Conservation (phyloP, 179 eudicot genomes). For the Camellia oleifera region DNA sequence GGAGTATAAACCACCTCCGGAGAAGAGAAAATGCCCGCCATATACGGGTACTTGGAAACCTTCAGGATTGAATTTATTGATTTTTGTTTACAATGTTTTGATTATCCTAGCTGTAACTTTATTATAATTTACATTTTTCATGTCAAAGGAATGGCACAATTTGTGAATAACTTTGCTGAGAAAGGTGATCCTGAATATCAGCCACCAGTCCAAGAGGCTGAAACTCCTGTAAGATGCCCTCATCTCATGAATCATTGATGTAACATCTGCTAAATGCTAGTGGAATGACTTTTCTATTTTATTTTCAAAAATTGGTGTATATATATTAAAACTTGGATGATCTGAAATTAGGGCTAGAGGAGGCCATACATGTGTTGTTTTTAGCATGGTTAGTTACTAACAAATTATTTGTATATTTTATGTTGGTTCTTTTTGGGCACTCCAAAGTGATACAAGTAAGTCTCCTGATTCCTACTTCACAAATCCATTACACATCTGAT, state of each 20-base stretch:
- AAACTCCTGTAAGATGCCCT: slow-evolving; percentile 63
- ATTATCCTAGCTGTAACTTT: neutral
- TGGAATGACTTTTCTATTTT: neutral
- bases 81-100: too few species aligned
- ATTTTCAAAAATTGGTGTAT: neutral
- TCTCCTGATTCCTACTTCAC: too few species aligned
- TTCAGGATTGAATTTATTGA: neutral
- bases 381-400: too few species aligned
- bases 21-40: slow-evolving; percentile 88
- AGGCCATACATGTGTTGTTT: neutral
- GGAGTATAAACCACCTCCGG: slow-evolving; percentile 88
- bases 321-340: neutral
- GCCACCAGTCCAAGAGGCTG: slow-evolving; percentile 74
- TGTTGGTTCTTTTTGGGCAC: too few species aligned
- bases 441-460: too few species aligned
- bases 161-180: slow-evolving; percentile 72
- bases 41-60: slow-evolving; percentile 46
- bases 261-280: neutral
- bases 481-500: too few species aligned
- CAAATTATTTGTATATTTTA: too few species aligned
- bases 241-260: neutral
- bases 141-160: slow-evolving; percentile 78
- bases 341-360: neutral
- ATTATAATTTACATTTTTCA: neutral
- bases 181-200: slow-evolving; percentile 90